Conservation (phyloP, 352 stramenopile species). For the Phytophthora megakarya region DNA sequence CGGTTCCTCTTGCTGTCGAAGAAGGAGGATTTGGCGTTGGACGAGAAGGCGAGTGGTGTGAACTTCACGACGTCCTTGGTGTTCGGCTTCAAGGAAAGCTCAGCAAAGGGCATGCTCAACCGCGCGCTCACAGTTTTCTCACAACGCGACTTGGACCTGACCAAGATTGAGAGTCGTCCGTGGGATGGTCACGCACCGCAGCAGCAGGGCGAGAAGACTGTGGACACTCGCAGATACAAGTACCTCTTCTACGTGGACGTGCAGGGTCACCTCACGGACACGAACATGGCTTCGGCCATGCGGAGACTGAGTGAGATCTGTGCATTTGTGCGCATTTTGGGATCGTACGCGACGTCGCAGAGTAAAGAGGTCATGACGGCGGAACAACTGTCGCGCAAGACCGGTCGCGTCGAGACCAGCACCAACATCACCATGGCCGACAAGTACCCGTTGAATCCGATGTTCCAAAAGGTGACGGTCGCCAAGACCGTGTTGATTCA, state of each 20-base stretch:
- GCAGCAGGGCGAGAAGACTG: conserved; percentile 36
- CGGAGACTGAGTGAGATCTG: conserved; percentile 80
- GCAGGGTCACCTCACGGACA: conserved; percentile 64
- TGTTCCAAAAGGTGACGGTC: conserved; percentile 83
- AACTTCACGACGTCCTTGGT: conserved; percentile 80
- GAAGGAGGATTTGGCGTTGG: conserved; percentile 43
- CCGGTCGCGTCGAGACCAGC: conserved; percentile 21
- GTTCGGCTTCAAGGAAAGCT: conserved; percentile 73
- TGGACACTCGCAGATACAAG: conserved; percentile 60
- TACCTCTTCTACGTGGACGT: conserved; percentile 84
- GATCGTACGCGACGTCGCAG: conserved; percentile 70
- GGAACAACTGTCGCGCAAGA: conserved; percentile 21
- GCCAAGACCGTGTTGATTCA: conserved; percentile 95
- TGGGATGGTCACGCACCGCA: conserved; percentile 57
- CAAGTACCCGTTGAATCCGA: conserved; percentile 75
- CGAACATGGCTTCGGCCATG: conserved; percentile 76
- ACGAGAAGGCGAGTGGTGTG: conserved; percentile 31
- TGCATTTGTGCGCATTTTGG: conserved; percentile 85
- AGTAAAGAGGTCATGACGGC: conserved; percentile 20
- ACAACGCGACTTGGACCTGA: conserved; percentile 64
- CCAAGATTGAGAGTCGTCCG: conserved; percentile 78
- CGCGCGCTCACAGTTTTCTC: conserved; percentile 67
- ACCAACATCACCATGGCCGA: conserved; percentile 49
- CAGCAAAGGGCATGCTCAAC: conserved; percentile 63
- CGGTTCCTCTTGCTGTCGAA: conserved; percentile 91